Percentiles rank a stretch among this genome's conserved stretches.
phyloP scores from a whole-genome alignment of 495 filamentous ascomycete species.

The Cairneyella variabilis region DNA sequence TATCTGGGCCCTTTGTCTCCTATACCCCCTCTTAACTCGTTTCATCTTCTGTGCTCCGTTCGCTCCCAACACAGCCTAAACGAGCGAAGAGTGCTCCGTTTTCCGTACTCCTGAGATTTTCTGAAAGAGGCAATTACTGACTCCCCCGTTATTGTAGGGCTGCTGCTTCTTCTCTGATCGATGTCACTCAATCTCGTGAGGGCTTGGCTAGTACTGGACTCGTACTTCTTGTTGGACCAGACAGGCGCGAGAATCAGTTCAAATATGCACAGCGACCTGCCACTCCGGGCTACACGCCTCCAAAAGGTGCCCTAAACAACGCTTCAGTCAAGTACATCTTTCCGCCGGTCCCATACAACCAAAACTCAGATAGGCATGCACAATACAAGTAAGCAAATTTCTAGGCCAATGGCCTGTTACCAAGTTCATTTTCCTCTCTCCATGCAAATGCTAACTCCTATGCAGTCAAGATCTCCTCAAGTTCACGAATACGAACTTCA shows the following conservation, averaged over 20 bases:
- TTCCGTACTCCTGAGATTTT: too few relatives aligned
- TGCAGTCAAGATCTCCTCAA: constrained; percentile 24
- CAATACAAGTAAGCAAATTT: constrained; percentile 15
- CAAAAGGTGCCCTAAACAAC: constrained; percentile 16
- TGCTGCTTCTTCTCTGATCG: constrained; percentile 54
- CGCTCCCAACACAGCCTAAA: too few relatives aligned
- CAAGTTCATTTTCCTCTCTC: too few relatives aligned
- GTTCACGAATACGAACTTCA: constrained; percentile 48
- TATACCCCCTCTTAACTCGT: too few relatives aligned
- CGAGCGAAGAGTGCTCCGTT: too few relatives aligned
- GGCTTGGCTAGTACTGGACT: constrained; percentile 65
- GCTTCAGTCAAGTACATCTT: constrained; percentile 40
- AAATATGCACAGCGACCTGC: constrained; percentile 24
- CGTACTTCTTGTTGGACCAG: constrained; percentile 64
- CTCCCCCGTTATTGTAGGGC: too few relatives aligned
- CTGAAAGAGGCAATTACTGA: too few relatives aligned
- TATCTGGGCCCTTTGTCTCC: too few relatives aligned
- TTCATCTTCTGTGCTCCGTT: too few relatives aligned
- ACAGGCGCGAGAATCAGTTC: constrained; percentile 61
- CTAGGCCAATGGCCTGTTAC: not conserved
- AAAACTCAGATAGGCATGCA: constrained; percentile 23
- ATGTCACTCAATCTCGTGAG: constrained; percentile 55
- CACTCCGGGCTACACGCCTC: constrained; percentile 5
- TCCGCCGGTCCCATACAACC: constrained; percentile 27
- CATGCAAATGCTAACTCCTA: not conserved